Percentiles rank a stretch among this genome's conserved stretches.
Evolutionary conservation across 1,284 basidiomycete species (phyloP).

Genomic region (Cryptococcus sp.): DNA sequence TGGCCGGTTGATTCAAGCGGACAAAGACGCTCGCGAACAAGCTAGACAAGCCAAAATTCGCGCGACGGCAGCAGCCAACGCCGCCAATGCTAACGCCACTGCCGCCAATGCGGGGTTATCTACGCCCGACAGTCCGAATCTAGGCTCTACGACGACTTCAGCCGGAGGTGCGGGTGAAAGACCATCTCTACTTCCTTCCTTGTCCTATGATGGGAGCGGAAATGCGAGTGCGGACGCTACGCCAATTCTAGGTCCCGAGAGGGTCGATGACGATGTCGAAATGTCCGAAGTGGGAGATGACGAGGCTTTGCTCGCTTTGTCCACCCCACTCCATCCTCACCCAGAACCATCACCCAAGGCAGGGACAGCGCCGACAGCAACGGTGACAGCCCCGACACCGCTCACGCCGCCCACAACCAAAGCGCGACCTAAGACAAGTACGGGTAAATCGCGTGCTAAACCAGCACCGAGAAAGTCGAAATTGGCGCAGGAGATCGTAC

Average conservation of each 20-base stretch:
- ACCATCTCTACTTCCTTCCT: neutral
- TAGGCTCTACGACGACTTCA: conserved; percentile 2
- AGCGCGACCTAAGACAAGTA: conserved; percentile 1
- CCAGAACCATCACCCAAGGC: neutral
- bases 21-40: conserved; percentile 39
- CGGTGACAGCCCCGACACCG: no score
- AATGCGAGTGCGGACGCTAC: neutral
- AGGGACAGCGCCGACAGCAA: no score
- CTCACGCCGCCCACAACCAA: neutral
- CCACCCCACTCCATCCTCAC: no score
- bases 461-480: conserved; percentile 39
- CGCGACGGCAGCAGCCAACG: neutral
- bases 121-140: conserved; percentile 4
- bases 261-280: neutral
- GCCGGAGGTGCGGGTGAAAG: neutral
- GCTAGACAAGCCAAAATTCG: conserved; percentile 17
- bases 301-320: no score
- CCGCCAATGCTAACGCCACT: conserved; percentile 7
- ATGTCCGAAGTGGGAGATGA: no score
- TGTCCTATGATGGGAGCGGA: neutral
- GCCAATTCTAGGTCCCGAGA: neutral
- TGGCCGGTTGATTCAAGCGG: conserved; percentile 32
- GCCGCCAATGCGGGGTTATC: conserved; percentile 5
- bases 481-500: conserved; percentile 47
- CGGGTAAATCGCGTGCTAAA: neutral